Conservation (phyloP, 306 rosid genomes). For the Echinosophora koreensis region DNA sequence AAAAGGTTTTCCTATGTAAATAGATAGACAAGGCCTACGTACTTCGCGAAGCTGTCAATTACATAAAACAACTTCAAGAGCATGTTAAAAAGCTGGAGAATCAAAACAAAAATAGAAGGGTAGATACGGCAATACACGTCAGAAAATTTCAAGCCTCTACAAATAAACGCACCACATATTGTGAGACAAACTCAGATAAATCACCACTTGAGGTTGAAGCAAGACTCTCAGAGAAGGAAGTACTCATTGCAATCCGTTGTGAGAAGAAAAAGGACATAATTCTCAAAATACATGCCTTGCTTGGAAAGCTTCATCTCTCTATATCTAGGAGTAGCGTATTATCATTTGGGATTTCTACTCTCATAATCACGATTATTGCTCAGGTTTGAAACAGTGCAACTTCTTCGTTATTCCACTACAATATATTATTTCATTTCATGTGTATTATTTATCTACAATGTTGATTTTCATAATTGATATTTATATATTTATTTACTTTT, state of each 20-base stretch:
- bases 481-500: neutral
- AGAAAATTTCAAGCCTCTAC: slow-evolving; percentile 19
- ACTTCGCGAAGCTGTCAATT: slow-evolving; percentile 41
- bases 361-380: slow-evolving; percentile 47
- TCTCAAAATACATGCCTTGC: slow-evolving; percentile 33
- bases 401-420: neutral
- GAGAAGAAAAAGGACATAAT: slow-evolving; percentile 41
- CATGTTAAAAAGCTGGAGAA: slow-evolving; percentile 44
- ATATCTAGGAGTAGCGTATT: slow-evolving; percentile 31
- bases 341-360: slow-evolving; percentile 47
- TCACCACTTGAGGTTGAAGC: slow-evolving; percentile 41
- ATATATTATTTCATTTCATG: neutral
- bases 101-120: neutral
- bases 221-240: slow-evolving; percentile 44
- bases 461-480: neutral
- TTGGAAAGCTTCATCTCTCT: slow-evolving; percentile 43
- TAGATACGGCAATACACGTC: slow-evolving; percentile 21
- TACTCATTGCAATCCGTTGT: slow-evolving; percentile 43
- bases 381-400: slow-evolving; percentile 36
- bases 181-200: slow-evolving; percentile 33
- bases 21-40: slow-evolving; percentile 49
- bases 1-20: neutral
- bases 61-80: slow-evolving; percentile 43
- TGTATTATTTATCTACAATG: neutral
- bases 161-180: neutral